Percentiles rank a stretch among this genome's conserved stretches.
These are phyloP conservation scores for Paulownia fortunei DNA, from an alignment of 257 asterid species.

Conservation along the genomic window DNA sequence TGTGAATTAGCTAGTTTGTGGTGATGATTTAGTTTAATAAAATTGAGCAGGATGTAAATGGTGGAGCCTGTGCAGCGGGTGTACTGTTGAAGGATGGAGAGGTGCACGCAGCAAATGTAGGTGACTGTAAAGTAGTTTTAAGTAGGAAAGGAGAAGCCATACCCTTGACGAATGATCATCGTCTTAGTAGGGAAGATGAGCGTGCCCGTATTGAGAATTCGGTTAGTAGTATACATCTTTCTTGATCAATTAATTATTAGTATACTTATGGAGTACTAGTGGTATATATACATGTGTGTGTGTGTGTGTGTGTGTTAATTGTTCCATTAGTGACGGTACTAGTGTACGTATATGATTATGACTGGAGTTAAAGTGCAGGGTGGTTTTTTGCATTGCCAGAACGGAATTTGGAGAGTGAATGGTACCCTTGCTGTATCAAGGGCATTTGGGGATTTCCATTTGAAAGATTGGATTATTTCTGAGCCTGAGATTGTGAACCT, in stretches of 20 bases:
- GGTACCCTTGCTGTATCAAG: slow-evolving; percentile 60
- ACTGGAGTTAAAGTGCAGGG: too few species aligned
- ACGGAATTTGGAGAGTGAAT: slow-evolving; percentile 59
- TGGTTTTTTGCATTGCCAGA: slow-evolving; percentile 45
- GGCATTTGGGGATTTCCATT: slow-evolving; percentile 56
- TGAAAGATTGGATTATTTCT: slow-evolving; percentile 55
- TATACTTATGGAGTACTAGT: too few species aligned
- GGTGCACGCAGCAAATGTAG: slow-evolving; percentile 50
- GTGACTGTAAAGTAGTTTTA: slow-evolving; percentile 56
- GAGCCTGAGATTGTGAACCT: slow-evolving; percentile 49
- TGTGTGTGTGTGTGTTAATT: too few species aligned
- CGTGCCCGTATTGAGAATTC: slow-evolving; percentile 50
- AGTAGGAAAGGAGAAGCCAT: slow-evolving; percentile 49
- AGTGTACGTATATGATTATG: too few species aligned
- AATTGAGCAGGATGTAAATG: slow-evolving; percentile 38
- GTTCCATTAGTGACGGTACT: too few species aligned
- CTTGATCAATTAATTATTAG: too few species aligned
- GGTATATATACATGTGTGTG: too few species aligned
- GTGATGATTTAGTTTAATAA: too few species aligned
- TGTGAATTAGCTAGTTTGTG: too few species aligned
- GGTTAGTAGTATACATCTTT: slow-evolving; percentile 29
- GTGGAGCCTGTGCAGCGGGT: slow-evolving; percentile 66
- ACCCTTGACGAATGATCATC: slow-evolving; percentile 53
- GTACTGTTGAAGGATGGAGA: slow-evolving; percentile 54
- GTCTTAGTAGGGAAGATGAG: slow-evolving; percentile 51